These are phyloP conservation scores for Domatiomyces globalis DNA, from an alignment of 2,329 filamentous ascomycete genomes.

Conservation along the genomic window DNA sequence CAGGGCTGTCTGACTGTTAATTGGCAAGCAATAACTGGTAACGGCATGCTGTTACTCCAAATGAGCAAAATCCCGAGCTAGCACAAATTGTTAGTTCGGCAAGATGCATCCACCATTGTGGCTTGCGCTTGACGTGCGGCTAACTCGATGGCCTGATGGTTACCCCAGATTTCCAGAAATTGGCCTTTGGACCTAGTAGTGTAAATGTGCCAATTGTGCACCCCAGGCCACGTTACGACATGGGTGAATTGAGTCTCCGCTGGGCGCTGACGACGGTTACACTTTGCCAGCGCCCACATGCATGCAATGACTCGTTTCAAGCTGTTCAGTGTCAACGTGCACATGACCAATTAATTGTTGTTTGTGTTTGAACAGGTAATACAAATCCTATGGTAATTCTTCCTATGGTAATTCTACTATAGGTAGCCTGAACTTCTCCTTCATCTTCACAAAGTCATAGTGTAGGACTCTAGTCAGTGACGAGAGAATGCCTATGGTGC, in stretches of 20 bases:
- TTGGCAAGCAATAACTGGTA: neutral
- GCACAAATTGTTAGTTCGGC: neutral
- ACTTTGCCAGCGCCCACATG: neutral
- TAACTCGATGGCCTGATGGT: neutral
- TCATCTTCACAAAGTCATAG: too few species aligned
- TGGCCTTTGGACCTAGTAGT: neutral
- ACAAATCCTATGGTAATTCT: too few species aligned
- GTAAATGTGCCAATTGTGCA: neutral
- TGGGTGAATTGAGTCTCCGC: too few species aligned
- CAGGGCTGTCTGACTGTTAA: neutral
- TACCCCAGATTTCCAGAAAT: neutral
- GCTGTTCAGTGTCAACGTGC: neutral
- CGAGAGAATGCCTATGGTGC: too few species aligned
- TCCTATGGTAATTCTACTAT: too few species aligned
- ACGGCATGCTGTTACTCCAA: neutral
- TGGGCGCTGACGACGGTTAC: neutral
- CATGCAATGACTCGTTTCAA: neutral
- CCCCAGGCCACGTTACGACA: neutral
- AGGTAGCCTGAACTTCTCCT: too few species aligned
- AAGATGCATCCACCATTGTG: neutral
- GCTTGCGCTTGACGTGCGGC: neutral
- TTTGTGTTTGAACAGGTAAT: neutral
- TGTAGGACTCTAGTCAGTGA: too few species aligned
- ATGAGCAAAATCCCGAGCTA: neutral
- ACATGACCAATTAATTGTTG: neutral